phyloP scores from a whole-genome alignment of 345 rosid genomes.

The Angophora floribunda region DNA sequence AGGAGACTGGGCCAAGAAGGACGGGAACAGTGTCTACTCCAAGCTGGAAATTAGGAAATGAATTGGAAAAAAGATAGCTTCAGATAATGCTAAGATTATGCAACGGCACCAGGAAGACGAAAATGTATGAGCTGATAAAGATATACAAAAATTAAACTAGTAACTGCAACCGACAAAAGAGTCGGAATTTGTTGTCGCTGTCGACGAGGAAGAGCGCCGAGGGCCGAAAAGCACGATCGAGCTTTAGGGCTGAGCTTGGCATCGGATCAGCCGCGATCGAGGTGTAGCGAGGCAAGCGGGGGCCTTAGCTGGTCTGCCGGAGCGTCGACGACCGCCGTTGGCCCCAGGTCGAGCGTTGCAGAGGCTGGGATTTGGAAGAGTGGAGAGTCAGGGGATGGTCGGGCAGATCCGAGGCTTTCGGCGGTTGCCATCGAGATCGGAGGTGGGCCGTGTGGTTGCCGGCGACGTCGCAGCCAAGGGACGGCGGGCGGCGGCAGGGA shows the following conservation, averaged over 20 bases:
- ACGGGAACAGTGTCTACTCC: conserved; percentile 85
- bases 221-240: fast-evolving
- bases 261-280: neutral
- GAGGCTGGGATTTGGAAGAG: neutral
- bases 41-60: conserved; percentile 23
- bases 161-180: too few relatives aligned
- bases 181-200: neutral
- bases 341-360: neutral
- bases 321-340: neutral
- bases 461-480: neutral
- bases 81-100: too few relatives aligned
- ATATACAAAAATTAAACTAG: too few relatives aligned
- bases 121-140: neutral
- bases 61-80: neutral
- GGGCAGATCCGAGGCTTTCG: neutral
- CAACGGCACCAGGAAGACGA: neutral
- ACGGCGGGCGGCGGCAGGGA: too few relatives aligned
- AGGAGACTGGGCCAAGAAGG: conserved; percentile 81
- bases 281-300: neutral
- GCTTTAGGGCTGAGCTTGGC: neutral
- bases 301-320: neutral
- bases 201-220: neutral
- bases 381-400: neutral
- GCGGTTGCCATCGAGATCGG: neutral
- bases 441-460: neutral